These are phyloP conservation scores for Crithidia brevicula DNA, from an alignment of 208 protist species.

Conservation along the genomic window DNA sequence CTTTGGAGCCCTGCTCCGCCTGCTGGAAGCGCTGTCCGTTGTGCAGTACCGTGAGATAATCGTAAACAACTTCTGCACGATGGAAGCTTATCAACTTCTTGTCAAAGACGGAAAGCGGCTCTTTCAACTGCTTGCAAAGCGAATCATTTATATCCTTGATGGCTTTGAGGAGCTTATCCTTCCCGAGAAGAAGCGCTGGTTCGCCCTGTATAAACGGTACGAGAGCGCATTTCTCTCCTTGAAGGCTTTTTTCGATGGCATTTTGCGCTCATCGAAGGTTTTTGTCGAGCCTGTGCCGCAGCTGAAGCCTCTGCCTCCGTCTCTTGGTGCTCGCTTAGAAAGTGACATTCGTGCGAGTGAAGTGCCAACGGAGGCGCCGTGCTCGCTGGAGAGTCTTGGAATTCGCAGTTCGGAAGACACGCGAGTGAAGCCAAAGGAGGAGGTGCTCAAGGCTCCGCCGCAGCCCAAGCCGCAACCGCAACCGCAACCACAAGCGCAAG, in stretches of 20 bases:
- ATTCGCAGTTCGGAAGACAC: slow-evolving; percentile 33
- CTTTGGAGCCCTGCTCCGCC: slow-evolving; percentile 45
- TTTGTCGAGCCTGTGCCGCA: slow-evolving; percentile 58
- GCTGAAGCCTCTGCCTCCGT: slow-evolving; percentile 56
- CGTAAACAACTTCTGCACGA: slow-evolving; percentile 80
- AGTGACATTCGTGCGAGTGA: slow-evolving; percentile 42
- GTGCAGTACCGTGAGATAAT: slow-evolving; percentile 60
- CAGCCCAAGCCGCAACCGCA: not conserved
- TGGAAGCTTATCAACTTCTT: slow-evolving; percentile 69
- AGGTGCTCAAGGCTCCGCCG: slow-evolving; percentile 8
- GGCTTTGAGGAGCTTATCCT: slow-evolving; percentile 61
- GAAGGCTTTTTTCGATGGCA: slow-evolving; percentile 55
- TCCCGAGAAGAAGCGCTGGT: slow-evolving; percentile 51
- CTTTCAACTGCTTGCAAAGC: slow-evolving; percentile 67
- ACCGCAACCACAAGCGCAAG: not conserved
- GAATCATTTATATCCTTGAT: slow-evolving; percentile 65
- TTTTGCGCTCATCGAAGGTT: slow-evolving; percentile 49
- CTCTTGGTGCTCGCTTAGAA: slow-evolving; percentile 47
- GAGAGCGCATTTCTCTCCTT: slow-evolving; percentile 34
- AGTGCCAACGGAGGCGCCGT: slow-evolving; percentile 32
- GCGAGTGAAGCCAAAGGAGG: slow-evolving; percentile 10
- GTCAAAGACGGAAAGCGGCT: slow-evolving; percentile 66
- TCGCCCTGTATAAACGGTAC: slow-evolving; percentile 45
- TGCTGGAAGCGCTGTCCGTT: slow-evolving; percentile 38
- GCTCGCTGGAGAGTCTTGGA: slow-evolving; percentile 59